Evolutionary conservation across 2,329 filamentous ascomycete genomes (phyloP).

Genomic region (Knufia fluminis): DNA sequence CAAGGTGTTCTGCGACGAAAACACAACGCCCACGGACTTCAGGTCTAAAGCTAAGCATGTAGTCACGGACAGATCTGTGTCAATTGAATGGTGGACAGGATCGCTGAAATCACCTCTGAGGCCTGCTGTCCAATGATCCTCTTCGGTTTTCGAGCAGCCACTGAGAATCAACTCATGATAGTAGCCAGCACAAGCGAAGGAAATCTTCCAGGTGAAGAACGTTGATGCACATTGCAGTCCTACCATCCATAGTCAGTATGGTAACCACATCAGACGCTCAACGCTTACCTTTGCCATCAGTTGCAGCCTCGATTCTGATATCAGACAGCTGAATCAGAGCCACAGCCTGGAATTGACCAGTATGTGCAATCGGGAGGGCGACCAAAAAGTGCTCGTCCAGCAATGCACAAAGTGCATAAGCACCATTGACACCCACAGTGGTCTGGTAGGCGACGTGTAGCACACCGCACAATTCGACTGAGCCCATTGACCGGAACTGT

Average conservation of each 20-base stretch:
- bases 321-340: constrained; percentile 62
- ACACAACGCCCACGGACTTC: constrained; percentile 64
- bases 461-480: constrained; percentile 70
- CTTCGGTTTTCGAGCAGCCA: constrained; percentile 73
- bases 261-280: too few relatives aligned
- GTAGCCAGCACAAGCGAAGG: constrained; percentile 68
- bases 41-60: constrained; percentile 61
- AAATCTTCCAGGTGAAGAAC: constrained; percentile 82
- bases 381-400: constrained; percentile 73
- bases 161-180: constrained; percentile 80
- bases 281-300: constrained; percentile 66
- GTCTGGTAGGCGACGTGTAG: constrained; percentile 77
- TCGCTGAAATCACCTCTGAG: constrained; percentile 46
- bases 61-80: constrained; percentile 36
- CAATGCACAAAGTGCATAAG: constrained; percentile 78
- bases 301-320: constrained; percentile 58
- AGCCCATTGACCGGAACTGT: constrained; percentile 70
- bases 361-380: constrained; percentile 56
- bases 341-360: constrained; percentile 61
- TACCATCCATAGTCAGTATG: too few relatives aligned
- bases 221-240: constrained; percentile 81
- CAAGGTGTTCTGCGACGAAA: constrained; percentile 55
- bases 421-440: constrained; percentile 56
- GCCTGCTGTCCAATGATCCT: constrained; percentile 67
- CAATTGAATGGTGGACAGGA: constrained; percentile 36